A percentile compares a stretch with the other conserved stretches of the same genome.
Conservation (phyloP, 352 stramenopile genomes). For the Salisapilia sapeloensis region DNA sequence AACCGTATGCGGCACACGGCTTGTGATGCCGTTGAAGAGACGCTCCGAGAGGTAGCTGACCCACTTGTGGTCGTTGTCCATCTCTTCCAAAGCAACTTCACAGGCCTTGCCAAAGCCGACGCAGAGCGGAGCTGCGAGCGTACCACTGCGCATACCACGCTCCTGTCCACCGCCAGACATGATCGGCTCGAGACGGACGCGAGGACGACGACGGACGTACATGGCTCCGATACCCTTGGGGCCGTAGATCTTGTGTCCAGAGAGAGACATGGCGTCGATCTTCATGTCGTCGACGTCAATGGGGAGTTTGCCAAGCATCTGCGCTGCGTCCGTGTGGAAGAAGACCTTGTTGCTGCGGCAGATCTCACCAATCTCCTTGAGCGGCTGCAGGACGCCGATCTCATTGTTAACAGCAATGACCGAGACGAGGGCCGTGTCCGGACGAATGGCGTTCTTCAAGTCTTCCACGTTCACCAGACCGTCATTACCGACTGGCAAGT, state of each 20-base stretch:
- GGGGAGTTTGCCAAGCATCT: constrained; percentile 96
- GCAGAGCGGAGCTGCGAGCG: constrained; percentile 51
- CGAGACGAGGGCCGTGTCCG: constrained; percentile 92
- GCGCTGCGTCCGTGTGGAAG: constrained; percentile 98
- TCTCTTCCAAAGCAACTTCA: constrained; percentile 87
- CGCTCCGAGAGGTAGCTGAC: constrained; percentile 90
- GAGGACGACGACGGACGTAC: constrained; percentile 92
- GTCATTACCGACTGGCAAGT: constrained; percentile 86
- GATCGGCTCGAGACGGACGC: constrained; percentile 94
- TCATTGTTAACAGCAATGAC: constrained; percentile 99
- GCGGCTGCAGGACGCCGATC: constrained; percentile 96
- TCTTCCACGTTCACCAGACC: constrained; percentile 92
- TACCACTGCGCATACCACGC: constrained; percentile 89
- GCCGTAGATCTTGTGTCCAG: constrained; percentile 97
- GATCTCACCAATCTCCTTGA: constrained; percentile 93
- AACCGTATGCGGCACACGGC: constrained; percentile 83
- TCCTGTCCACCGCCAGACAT: constrained; percentile 98
- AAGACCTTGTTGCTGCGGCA: constrained; percentile 89
- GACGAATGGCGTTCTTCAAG: constrained; percentile 87
- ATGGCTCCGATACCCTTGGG: constrained; percentile 97
- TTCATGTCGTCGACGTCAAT: constrained; percentile 98
- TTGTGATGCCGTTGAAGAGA: constrained; percentile 79
- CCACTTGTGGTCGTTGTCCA: constrained; percentile 92
- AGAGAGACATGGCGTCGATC: constrained; percentile 98
- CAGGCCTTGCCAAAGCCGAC: constrained; percentile 85